Conservation (phyloP, 129 eudicot genomes). For the Ambrosia trifida region DNA sequence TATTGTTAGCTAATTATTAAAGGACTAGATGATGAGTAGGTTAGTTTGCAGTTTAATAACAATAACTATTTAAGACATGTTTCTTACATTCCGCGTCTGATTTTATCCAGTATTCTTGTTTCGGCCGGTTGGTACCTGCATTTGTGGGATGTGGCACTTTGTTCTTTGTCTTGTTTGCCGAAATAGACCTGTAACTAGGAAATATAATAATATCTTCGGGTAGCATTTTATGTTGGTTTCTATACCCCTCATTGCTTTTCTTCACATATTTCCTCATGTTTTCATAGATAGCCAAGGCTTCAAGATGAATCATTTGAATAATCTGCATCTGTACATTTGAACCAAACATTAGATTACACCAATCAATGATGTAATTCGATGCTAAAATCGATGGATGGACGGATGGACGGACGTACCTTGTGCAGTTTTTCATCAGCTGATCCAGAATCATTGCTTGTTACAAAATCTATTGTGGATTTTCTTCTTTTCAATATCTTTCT, state of each 20-base stretch:
- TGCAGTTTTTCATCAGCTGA: slow-evolving; percentile 51
- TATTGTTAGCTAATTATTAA: no score
- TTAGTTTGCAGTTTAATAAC: no score
- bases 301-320: not conserved
- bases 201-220: not conserved
- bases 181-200: not conserved
- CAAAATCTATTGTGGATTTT: not conserved
- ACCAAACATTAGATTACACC: no score
- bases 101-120: slow-evolving; percentile 16
- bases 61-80: not conserved
- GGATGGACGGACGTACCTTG: slow-evolving; percentile 30
- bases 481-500: slow-evolving; percentile 42
- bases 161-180: not conserved
- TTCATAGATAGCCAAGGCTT: not conserved
- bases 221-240: not conserved
- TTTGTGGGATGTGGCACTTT: not conserved
- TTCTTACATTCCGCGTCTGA: slow-evolving; percentile 21
- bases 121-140: not conserved
- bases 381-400: no score
- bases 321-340: not conserved
- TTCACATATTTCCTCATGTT: not conserved
- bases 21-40: no score
- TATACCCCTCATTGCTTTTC: not conserved
- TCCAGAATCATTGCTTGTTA: slow-evolving; percentile 40
- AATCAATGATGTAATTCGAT: no score